These are phyloP conservation scores for Lepidium didymum DNA, from an alignment of 345 rosid species.

Conservation along the genomic window DNA sequence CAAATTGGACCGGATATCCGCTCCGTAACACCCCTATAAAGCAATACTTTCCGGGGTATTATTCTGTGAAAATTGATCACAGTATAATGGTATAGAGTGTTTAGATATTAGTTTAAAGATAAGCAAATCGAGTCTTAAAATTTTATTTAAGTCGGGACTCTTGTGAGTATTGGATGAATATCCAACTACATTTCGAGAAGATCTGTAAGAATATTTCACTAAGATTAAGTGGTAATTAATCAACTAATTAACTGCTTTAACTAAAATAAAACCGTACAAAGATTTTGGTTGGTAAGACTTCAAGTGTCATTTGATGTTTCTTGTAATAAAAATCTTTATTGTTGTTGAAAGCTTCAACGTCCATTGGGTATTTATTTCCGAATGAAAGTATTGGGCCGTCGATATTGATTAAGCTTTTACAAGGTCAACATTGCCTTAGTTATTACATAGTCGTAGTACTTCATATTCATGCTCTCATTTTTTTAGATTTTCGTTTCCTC, in stretches of 20 bases:
- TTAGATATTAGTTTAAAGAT: too few relatives aligned
- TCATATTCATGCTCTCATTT: not conserved
- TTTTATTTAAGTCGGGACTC: too few relatives aligned
- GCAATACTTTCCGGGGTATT: too few relatives aligned
- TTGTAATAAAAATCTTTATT: not conserved
- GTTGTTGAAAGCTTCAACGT: not conserved
- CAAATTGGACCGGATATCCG: too few relatives aligned
- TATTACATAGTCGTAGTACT: not conserved
- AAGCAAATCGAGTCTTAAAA: too few relatives aligned
- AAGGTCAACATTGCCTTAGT: conserved; percentile 11
- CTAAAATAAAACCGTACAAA: not conserved
- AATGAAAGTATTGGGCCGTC: not conserved
- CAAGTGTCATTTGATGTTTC: not conserved
- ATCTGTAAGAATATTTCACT: too few relatives aligned
- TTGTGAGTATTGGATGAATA: too few relatives aligned
- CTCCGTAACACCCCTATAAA: too few relatives aligned
- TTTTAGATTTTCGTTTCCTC: not conserved
- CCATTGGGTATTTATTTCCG: not conserved
- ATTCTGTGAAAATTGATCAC: too few relatives aligned
- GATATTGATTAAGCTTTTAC: conserved; percentile 3
- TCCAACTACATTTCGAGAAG: too few relatives aligned
- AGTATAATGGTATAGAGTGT: too few relatives aligned
- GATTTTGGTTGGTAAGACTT: not conserved
- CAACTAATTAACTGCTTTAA: conserved; percentile 1
- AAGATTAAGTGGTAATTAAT: not conserved